Evolutionary conservation across 1,139 yeast genomes (phyloP), one percentile per base, ranked within the genome.

Genomic region (Groenewaldozyma auringiensis): DNA sequence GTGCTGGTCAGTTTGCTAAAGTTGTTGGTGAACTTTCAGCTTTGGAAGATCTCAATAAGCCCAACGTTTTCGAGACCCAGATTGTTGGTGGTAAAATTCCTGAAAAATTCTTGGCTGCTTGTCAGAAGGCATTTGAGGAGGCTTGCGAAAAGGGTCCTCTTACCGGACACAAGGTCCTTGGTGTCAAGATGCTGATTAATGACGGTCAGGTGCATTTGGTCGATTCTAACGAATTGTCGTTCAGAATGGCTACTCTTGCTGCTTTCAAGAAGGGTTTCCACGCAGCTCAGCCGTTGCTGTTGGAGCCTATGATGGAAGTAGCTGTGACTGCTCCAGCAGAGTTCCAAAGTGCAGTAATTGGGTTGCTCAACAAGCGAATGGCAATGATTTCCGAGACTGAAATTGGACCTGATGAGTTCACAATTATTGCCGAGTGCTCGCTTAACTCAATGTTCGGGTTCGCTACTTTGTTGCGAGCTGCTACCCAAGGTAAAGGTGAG

Each of bases 1-100:
- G 99, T 76, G 95, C 98, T 55, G 99, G 99, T 71, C 99, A 92
- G 72, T 92, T 81, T 65, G 98, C 95, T 68, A 82, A 94, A 71
- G 96, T 92, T 58, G 85, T 89, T 68, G 99, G 99, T 62, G 78
- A 74, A 47, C 68, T 94, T 69, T 68, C 74, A 13, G 82, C 92
- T 41, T 63, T 77, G 42, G 83, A 76, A 46, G 81, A 81, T 45
- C 68, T 61, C 17, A 59, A 57, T 42, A 76, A 74, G 47, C 58
- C 58, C 44, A 89, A 88, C 66, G 72, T 72, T 53, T 92, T 92
- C 67, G 77, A 81, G 61, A 85, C 95, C 45, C 86, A 83, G 54
- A 81, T 92, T 65, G 94, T 92, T 54, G 98, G 98, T 58, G 99
- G 99, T 62, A 86, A 86, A 72, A 89, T 92, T 64, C 83, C 96